Evolutionary conservation across 139 green algal species (phyloP).

Genomic region (Chlamydomonas asymmetrica): DNA sequence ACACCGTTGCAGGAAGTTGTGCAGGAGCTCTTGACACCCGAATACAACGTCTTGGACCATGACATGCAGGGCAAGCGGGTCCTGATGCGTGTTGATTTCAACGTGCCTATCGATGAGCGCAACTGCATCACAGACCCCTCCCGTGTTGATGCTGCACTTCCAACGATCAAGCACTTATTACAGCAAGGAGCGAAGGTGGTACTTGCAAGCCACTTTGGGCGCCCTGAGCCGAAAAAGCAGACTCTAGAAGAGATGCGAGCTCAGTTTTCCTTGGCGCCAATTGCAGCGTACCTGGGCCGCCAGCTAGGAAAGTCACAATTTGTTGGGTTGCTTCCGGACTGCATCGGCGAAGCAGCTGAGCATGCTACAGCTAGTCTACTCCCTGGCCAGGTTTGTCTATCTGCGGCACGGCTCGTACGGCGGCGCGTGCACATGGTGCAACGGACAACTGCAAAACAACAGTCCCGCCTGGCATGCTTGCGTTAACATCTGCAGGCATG

Average conservation of each 20-base stretch:
- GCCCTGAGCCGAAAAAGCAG: slow-evolving; percentile 33
- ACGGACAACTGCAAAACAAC: neutral
- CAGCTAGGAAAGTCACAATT: slow-evolving; percentile 30
- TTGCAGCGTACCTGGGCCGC: slow-evolving; percentile 13
- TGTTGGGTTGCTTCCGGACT: slow-evolving; percentile 33
- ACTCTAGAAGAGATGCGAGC: slow-evolving; percentile 11
- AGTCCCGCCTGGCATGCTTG: neutral
- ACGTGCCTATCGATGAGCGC: slow-evolving; percentile 63
- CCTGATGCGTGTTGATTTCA: slow-evolving; percentile 75
- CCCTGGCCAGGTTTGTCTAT: slow-evolving; percentile 35
- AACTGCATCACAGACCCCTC: slow-evolving; percentile 68
- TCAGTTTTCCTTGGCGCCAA: slow-evolving; percentile 16
- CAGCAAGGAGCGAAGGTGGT: slow-evolving; percentile 25
- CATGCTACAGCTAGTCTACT: slow-evolving; percentile 19
- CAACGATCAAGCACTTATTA: slow-evolving; percentile 55
- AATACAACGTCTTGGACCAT: neutral
- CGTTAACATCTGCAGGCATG: slow-evolving; percentile 28
- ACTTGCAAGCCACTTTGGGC: slow-evolving; percentile 42
- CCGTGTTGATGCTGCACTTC: slow-evolving; percentile 63
- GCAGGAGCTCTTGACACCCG: neutral
- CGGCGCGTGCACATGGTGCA: neutral
- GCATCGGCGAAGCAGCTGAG: slow-evolving; percentile 31
- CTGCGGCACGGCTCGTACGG: neutral
- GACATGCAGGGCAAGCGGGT: slow-evolving; percentile 61
- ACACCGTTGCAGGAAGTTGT: slow-evolving; percentile 11